Evolutionary conservation across 345 rosid species (phyloP).

Genomic region (Angophora floribunda): DNA sequence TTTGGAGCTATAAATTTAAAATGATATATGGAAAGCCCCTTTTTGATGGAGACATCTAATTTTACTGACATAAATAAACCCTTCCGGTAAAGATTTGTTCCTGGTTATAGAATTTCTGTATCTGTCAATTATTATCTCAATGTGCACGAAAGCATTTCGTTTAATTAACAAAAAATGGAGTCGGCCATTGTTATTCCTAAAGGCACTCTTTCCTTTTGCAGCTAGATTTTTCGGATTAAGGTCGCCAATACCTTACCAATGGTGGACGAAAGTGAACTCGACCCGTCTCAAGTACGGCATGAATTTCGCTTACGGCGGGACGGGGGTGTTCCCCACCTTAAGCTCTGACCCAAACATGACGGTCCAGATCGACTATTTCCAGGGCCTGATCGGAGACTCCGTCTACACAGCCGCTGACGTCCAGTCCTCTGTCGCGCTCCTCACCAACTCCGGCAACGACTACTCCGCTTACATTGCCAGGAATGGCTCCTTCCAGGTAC

Average conservation of each 20-base stretch:
- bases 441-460: conserved; percentile 69
- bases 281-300: conserved; percentile 35
- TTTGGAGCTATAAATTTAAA: neutral
- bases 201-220: conserved; percentile 7
- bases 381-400: conserved; percentile 19
- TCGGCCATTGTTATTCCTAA: neutral
- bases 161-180: neutral
- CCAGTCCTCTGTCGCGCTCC: conserved; percentile 34
- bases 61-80: neutral
- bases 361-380: conserved; percentile 50
- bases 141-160: neutral
- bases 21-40: neutral
- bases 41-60: neutral
- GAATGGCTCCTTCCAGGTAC: conserved; percentile 42
- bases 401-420: conserved; percentile 25
- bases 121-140: neutral
- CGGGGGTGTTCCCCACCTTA: conserved; percentile 60
- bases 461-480: conserved; percentile 25
- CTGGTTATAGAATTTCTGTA: neutral
- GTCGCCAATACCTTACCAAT: conserved; percentile 61
- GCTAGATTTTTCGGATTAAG: conserved; percentile 46
- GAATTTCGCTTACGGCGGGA: conserved; percentile 89
- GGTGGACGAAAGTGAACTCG: conserved; percentile 14
- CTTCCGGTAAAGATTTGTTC: neutral
- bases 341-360: conserved; percentile 58